Base-by-base conservation (phyloP, 2,329 filamentous ascomycete genomes). In the Pleomassaria siparia region DNA sequence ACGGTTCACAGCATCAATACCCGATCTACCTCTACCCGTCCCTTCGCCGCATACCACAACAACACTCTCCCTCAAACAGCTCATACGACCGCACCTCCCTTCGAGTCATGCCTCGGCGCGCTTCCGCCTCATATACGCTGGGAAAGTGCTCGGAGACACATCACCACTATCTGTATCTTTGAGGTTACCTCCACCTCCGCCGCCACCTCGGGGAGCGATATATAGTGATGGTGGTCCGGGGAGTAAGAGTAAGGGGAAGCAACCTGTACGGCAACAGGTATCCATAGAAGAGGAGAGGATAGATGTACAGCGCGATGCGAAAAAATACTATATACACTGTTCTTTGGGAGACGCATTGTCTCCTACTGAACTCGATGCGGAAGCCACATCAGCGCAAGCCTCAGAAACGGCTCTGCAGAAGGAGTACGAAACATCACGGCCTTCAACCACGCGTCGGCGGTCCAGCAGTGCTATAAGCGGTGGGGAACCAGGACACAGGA, bases 251-350 rank as follows among this genome's bases (percentile, higher is more conserved):
- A 90, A 89, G 62, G 89, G 87, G 39, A 95, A 94, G 59, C 74
- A 74, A 50, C 80, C 80, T 1, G 69, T 85, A 4, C 79, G 78
- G 25, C n/a, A n/a, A n/a, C 76, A 78, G 24, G 20, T 22, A 2
- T 55, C 60, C 12, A 44, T 50, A 15, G 24, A 49, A 43, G 48
- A 58, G 37, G 55, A 52, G 42, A 58, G 47, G 25, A 35, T 25
- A 40, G 57, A 45, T 24, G 49, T 59, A 30, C 59, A 59, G 0
- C 32, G 56, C 7, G 56, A 62, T 7, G 64, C 64, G 18, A 76
- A 77, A 29, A 80, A 87, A 36, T 82, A 95, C 62, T 96, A 95
- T 70, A 86, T 97, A 51, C 95, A 95, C 75, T 97, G 92, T 78
- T 92, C 89, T n/a, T 88, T 97, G 49, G 91, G 91, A 45, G 81